phyloP scores from a whole-genome alignment of 1,139 yeast species.

The Blastobotrys raffinosifermentans region DNA sequence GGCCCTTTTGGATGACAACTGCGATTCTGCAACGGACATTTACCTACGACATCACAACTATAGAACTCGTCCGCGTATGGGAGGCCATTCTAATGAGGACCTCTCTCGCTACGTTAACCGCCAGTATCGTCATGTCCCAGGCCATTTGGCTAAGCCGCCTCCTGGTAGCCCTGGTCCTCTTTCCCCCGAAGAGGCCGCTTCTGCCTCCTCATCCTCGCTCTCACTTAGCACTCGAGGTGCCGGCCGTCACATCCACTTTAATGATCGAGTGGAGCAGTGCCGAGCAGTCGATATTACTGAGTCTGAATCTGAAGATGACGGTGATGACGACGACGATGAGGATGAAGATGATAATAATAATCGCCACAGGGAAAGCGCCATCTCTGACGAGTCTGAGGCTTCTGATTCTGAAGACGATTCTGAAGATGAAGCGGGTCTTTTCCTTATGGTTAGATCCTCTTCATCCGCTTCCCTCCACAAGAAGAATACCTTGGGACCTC shows the following conservation, averaged over 20 bases:
- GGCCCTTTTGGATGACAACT: neutral
- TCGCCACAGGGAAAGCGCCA: conserved; percentile 14
- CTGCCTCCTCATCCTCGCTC: neutral
- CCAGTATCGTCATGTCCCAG: conserved; percentile 22
- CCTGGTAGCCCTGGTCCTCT: neutral
- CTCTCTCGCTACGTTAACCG: conserved; percentile 31
- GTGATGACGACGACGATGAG: conserved; percentile 22
- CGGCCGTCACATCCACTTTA: conserved; percentile 74
- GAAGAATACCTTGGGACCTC: conserved; percentile 12
- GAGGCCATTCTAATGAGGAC: conserved; percentile 27
- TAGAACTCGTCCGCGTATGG: conserved; percentile 29
- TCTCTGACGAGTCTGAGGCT: conserved; percentile 31
- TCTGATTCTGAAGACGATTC: conserved; percentile 43
- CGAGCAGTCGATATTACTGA: conserved; percentile 54
- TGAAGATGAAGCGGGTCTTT: conserved; percentile 67
- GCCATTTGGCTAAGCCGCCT: neutral
- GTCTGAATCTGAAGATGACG: conserved; percentile 37
- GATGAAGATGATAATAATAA: conserved; percentile 27
- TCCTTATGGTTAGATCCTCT: conserved; percentile 45
- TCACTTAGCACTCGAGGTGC: conserved; percentile 29
- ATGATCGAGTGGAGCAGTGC: conserved; percentile 90
- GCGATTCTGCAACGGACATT: conserved; percentile 13
- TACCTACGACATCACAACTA: conserved; percentile 36
- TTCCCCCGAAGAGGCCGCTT: neutral
- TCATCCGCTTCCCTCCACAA: conserved; percentile 32